Evolutionary conservation across 2,329 filamentous ascomycete species (phyloP).

Genomic region (Stachybotrys chartarum): DNA sequence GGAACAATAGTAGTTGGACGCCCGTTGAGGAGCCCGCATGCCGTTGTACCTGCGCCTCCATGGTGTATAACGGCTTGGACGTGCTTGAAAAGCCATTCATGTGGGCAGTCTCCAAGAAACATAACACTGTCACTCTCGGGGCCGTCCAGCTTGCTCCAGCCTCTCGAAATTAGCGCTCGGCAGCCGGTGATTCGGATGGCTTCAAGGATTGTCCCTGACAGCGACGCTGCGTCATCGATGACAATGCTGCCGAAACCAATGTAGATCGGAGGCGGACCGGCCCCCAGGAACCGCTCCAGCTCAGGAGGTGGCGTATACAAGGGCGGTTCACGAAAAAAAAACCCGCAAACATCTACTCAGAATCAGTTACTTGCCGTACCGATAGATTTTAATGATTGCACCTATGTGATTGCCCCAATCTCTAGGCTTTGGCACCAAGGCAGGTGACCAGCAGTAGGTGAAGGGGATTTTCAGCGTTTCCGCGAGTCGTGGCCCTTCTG

Average conservation of each 20-base stretch:
- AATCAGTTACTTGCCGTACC: slow-evolving; percentile 25
- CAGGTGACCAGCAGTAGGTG: slow-evolving; percentile 72
- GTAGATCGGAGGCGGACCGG: slow-evolving; percentile 55
- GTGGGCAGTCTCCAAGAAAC: slow-evolving; percentile 64
- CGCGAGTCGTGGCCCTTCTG: slow-evolving; percentile 67
- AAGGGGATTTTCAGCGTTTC: slow-evolving; percentile 61
- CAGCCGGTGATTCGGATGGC: slow-evolving; percentile 56
- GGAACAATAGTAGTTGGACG: slow-evolving; percentile 66
- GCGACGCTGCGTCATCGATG: slow-evolving; percentile 57
- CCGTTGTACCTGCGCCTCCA: slow-evolving; percentile 66
- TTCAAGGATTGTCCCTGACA: slow-evolving; percentile 61
- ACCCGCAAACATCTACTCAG: slow-evolving; percentile 45
- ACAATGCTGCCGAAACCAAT: slow-evolving; percentile 71
- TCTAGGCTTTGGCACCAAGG: slow-evolving; percentile 56
- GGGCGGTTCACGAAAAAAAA: slow-evolving; percentile 53
- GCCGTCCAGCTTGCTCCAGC: slow-evolving; percentile 62
- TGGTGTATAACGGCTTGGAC: slow-evolving; percentile 64
- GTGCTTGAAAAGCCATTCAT: slow-evolving; percentile 66
- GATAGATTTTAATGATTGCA: slow-evolving; percentile 20
- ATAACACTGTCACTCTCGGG: slow-evolving; percentile 50
- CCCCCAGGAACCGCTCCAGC: slow-evolving; percentile 46
- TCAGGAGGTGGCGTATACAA: slow-evolving; percentile 47
- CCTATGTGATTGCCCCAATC: slow-evolving; percentile 57
- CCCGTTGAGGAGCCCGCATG: slow-evolving; percentile 60
- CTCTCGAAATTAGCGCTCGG: slow-evolving; percentile 62